These are phyloP conservation scores for Calycina herbarum DNA, from an alignment of 2,329 filamentous ascomycete genomes.

Conservation along the genomic window DNA sequence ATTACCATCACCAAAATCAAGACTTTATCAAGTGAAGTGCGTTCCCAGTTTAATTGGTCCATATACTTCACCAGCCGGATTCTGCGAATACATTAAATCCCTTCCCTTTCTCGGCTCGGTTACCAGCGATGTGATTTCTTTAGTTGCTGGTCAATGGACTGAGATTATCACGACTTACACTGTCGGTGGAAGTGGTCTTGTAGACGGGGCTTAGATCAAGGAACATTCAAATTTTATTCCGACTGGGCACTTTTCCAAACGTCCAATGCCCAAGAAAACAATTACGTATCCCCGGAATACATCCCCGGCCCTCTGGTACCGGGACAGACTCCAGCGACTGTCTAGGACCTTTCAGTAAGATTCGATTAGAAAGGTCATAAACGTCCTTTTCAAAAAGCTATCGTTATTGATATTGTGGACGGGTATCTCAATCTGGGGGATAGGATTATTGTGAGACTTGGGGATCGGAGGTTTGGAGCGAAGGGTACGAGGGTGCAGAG, in stretches of 20 bases:
- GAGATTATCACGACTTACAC: constrained; percentile 36
- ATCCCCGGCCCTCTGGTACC: constrained; percentile 30
- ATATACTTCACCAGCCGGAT: constrained; percentile 34
- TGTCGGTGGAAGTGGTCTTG: constrained; percentile 38
- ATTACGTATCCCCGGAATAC: constrained; percentile 41
- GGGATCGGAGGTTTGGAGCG: constrained; percentile 38
- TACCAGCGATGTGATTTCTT: constrained; percentile 27
- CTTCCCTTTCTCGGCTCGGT: constrained; percentile 37
- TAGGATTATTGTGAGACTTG: constrained; percentile 38
- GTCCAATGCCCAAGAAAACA: constrained; percentile 34
- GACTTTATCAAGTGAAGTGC: constrained; percentile 11
- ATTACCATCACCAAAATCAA: constrained; percentile 9
- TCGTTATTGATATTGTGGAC: constrained; percentile 41
- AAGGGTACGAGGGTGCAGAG: constrained; percentile 39
- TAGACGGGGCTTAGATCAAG: constrained; percentile 42
- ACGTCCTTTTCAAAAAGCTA: constrained; percentile 42
- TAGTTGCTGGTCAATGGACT: constrained; percentile 37
- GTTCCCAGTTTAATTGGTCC: constrained; percentile 25
- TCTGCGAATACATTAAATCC: constrained; percentile 35
- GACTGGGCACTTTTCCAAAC: constrained; percentile 42
- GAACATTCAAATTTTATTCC: constrained; percentile 43
- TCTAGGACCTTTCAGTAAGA: constrained; percentile 37
- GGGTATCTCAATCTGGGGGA: constrained; percentile 42
- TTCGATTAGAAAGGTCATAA: constrained; percentile 44
- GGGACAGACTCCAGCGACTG: constrained; percentile 39